Evolutionary conservation across 805 yeast species (phyloP), one percentile per base, ranked within the genome.

Genomic region (Myxozyma sirexii): DNA sequence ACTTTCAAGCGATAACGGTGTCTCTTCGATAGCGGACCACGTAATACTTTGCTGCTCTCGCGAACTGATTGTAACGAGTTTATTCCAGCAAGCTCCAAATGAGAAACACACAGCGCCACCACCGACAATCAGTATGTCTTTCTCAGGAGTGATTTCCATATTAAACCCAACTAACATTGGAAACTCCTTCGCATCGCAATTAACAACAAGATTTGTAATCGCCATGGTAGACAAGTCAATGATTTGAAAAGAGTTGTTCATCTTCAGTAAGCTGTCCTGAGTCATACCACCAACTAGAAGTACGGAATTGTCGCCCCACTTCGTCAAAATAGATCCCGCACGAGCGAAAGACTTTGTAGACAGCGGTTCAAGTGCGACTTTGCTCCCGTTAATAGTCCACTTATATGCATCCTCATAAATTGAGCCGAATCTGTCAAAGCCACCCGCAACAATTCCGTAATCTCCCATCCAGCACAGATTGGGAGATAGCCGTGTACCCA

Each of bases 21-120:
- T 13, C 23, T 49, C 43, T 8, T 43, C 54, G 15, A 39, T 29
- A 13, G 47, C 26, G 4, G 2, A 12, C 31, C 38, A 8, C n/a
- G 15, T 15, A 2, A 26, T 37, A 23, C 21, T 19, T 21, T 48
- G 37, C 35, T 35, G 23, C 6, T 15, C 31, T 15, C 29, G 43
- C n/a, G 47, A 19, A 2, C 35, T 42, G 33, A 52, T 15, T 1
- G 67, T 54, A 8, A 49, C 26, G 4, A 65, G 37, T 26, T 69
- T 69, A 53, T 81, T 81, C 79, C 82, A 80, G 21, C 77, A 78
- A 0, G 85, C 77, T 0, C 96, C 96, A 74, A 88, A 89, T 0
- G 92, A 87, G 65, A 86, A 88, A 69, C 96, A 88, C 0, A 88
- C 90, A 0, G 88, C 92, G 2, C 96, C 96, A 2, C 96, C 91